Conservation (phyloP, 2,329 filamentous ascomycete genomes). For the Cladophialophora psammophila region DNA sequence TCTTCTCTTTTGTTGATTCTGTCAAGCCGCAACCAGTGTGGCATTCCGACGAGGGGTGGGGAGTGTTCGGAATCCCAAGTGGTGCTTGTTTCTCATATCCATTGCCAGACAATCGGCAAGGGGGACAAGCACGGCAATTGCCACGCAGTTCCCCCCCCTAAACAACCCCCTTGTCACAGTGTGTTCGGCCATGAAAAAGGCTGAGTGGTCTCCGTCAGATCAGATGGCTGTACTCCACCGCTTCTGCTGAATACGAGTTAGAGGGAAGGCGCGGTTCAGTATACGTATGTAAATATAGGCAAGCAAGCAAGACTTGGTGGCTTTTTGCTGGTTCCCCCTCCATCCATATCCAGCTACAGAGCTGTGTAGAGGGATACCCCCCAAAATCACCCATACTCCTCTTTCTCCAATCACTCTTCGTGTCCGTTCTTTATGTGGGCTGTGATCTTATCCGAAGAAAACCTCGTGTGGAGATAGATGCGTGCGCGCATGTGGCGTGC, state of each 20-base stretch:
- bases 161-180: background rate
- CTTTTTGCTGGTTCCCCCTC: background rate
- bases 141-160: background rate
- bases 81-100: background rate
- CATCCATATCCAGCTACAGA: background rate
- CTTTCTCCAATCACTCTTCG: background rate
- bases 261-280: background rate
- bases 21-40: background rate
- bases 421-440: background rate
- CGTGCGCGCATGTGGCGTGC: no score
- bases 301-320: background rate
- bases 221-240: background rate
- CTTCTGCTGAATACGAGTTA: background rate
- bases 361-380: background rate
- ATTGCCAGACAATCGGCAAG: background rate
- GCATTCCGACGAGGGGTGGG: background rate
- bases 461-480: no score
- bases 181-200: background rate
- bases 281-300: background rate
- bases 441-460: no score
- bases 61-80: background rate
- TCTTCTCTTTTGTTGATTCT: background rate
- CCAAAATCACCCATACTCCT: background rate
- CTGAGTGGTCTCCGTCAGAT: background rate
- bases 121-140: background rate